Percentiles rank a stretch among this genome's conserved stretches.
These are phyloP conservation scores for Lycium barbarum DNA, from an alignment of 257 asterid species.

Conservation along the genomic window DNA sequence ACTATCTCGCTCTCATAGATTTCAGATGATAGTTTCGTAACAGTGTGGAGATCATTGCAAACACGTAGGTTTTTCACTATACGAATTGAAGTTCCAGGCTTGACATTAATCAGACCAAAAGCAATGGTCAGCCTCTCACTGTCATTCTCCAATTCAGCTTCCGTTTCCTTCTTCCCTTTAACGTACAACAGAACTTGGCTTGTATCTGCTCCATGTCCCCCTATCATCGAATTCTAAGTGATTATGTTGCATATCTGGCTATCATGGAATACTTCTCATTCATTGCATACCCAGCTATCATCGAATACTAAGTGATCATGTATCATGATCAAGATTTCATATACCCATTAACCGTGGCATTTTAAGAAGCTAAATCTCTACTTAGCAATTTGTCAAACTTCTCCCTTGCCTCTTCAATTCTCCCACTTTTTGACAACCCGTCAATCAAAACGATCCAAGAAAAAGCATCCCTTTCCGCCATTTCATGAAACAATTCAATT, in stretches of 20 bases:
- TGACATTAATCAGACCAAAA: slow-evolving; percentile 32
- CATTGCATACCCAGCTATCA: too few relatives aligned
- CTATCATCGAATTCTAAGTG: background rate
- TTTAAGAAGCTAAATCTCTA: background rate
- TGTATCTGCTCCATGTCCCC: slow-evolving; percentile 27
- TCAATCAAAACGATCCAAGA: slow-evolving; percentile 34
- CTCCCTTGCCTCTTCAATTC: slow-evolving; percentile 26
- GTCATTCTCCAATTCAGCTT: slow-evolving; percentile 35
- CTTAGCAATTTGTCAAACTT: slow-evolving; percentile 25
- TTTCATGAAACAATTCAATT: slow-evolving; percentile 23
- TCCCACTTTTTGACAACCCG: slow-evolving; percentile 30
- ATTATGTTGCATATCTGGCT: too few relatives aligned
- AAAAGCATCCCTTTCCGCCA: slow-evolving; percentile 32
- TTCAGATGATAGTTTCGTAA: slow-evolving; percentile 20
- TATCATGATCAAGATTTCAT: too few relatives aligned
- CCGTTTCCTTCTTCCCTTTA: slow-evolving; percentile 30
- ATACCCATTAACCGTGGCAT: too few relatives aligned
- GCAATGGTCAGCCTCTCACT: slow-evolving; percentile 38
- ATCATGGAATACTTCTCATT: too few relatives aligned
- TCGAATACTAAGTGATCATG: too few relatives aligned
- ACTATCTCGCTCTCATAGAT: slow-evolving; percentile 27
- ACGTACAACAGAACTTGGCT: slow-evolving; percentile 28
- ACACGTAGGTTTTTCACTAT: slow-evolving; percentile 31
- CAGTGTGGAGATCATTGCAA: slow-evolving; percentile 22
- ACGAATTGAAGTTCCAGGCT: background rate